phyloP scores from a whole-genome alignment of 805 yeast genomes.

The Wickerhamiella sergipiensis region DNA sequence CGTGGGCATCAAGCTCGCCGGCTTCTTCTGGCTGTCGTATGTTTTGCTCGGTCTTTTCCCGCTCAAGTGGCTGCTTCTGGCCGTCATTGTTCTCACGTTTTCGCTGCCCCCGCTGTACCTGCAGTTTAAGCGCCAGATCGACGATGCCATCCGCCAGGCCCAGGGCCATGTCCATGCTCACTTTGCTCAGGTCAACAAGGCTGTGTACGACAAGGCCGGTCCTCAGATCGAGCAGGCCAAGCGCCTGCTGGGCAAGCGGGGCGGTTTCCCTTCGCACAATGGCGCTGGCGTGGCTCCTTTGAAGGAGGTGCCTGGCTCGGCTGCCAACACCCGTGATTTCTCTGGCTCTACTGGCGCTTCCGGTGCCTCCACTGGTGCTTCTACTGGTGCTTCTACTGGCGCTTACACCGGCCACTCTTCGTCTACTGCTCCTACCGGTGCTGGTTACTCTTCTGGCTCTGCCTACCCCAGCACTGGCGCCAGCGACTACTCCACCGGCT shows the following conservation, averaged over 20 bases:
- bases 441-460: constrained; percentile 10
- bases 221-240: constrained; percentile 24
- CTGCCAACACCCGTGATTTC: constrained; percentile 12
- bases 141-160: constrained; percentile 27
- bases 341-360: constrained; percentile 12
- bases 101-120: constrained; percentile 63
- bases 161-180: constrained; percentile 18
- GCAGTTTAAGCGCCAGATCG: constrained; percentile 64
- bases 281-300: constrained; percentile 11
- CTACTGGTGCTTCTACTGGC: constrained; percentile 2
- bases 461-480: too few relatives aligned
- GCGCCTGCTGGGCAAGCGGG: constrained; percentile 23
- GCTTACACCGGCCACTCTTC: constrained; percentile 4
- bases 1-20: constrained; percentile 50
- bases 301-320: constrained; percentile 17
- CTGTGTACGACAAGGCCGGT: constrained; percentile 22
- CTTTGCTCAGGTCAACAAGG: constrained; percentile 14
- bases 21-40: constrained; percentile 57
- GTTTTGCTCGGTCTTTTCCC: constrained; percentile 66
- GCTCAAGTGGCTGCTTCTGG: constrained; percentile 49
- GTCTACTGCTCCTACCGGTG: constrained; percentile 6
- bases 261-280: constrained; percentile 22
- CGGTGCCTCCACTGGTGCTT: background rate
- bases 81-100: constrained; percentile 49
- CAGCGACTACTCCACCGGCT: too few relatives aligned